These are phyloP conservation scores for Ustilago tritici DNA, from an alignment of 1,284 basidiomycete genomes.

Conservation along the genomic window DNA sequence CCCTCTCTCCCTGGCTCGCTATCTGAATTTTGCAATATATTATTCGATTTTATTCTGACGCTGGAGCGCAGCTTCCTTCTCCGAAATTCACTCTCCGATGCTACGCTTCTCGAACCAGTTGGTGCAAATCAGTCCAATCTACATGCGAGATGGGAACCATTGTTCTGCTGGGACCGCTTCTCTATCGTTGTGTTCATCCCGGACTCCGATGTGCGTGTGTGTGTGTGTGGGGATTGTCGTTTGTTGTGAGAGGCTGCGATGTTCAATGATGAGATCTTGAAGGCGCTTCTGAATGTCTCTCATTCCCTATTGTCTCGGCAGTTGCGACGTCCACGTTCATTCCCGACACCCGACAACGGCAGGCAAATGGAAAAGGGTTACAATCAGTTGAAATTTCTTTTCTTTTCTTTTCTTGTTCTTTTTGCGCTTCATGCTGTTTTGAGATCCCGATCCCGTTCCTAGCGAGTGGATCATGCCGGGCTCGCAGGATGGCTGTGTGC, in stretches of 20 bases:
- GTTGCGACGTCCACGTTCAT: not conserved
- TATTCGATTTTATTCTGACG: not conserved
- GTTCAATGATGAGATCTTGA: too few species aligned
- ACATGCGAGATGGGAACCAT: not conserved
- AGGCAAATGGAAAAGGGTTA: not conserved
- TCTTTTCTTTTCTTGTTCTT: not conserved
- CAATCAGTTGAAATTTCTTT: too few species aligned
- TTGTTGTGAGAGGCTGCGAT: too few species aligned
- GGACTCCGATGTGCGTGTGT: not conserved
- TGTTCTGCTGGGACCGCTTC: not conserved
- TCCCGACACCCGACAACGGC: not conserved
- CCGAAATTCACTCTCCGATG: constrained; percentile 1
- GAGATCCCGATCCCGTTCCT: constrained; percentile 18
- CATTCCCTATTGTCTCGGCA: not conserved
- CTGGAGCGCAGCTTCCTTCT: not conserved
- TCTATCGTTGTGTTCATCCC: not conserved
- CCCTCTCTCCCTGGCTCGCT: too few species aligned
- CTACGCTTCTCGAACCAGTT: constrained; percentile 6
- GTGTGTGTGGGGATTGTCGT: too few species aligned
- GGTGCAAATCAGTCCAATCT: not conserved
- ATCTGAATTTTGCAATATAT: not conserved
- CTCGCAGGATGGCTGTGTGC: constrained; percentile 7
- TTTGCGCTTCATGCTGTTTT: not conserved
- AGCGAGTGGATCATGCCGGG: constrained; percentile 17
- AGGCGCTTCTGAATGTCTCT: too few species aligned